Conservation (phyloP, 1,284 basidiomycete genomes). For the Pyrrhoderma noxium region DNA sequence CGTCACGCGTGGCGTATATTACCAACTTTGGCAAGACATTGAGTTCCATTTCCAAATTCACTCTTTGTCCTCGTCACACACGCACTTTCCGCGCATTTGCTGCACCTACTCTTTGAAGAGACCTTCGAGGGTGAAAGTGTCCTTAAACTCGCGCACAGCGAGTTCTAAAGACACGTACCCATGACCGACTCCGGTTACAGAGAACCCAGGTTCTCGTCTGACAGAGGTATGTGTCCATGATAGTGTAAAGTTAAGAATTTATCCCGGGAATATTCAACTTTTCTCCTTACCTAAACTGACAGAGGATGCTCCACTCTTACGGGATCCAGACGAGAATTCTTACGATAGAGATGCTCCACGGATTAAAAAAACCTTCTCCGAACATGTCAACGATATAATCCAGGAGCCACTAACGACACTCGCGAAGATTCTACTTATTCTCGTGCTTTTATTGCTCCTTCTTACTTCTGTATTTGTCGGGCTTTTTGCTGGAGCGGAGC, state of each 20-base stretch:
- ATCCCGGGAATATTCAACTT: slow-evolving; percentile 1
- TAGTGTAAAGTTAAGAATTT: not conserved
- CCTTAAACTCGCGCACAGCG: not conserved
- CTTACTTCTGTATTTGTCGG: slow-evolving; percentile 85
- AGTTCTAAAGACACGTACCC: not conserved
- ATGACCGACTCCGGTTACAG: slow-evolving; percentile 17
- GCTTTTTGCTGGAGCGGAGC: slow-evolving; percentile 82
- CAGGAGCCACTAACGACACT: slow-evolving; percentile 79
- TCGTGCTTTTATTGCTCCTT: slow-evolving; percentile 73
- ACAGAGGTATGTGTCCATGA: slow-evolving; percentile 22
- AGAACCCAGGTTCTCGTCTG: slow-evolving; percentile 24
- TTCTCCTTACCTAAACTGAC: slow-evolving; percentile 4
- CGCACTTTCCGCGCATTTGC: slow-evolving; percentile 1
- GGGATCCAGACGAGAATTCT: slow-evolving; percentile 29
- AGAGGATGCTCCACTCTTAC: slow-evolving; percentile 54
- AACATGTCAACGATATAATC: slow-evolving; percentile 47
- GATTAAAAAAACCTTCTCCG: slow-evolving; percentile 31
- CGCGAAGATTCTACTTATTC: slow-evolving; percentile 73
- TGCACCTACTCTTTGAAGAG: not conserved
- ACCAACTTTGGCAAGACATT: no score
- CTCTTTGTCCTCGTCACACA: not conserved
- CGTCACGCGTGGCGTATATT: no score
- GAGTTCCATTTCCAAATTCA: no score
- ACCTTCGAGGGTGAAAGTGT: no score
- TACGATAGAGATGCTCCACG: slow-evolving; percentile 19